Conservation (phyloP, 2,329 filamentous ascomycete genomes). For the Pseudocercospora cruenta region DNA sequence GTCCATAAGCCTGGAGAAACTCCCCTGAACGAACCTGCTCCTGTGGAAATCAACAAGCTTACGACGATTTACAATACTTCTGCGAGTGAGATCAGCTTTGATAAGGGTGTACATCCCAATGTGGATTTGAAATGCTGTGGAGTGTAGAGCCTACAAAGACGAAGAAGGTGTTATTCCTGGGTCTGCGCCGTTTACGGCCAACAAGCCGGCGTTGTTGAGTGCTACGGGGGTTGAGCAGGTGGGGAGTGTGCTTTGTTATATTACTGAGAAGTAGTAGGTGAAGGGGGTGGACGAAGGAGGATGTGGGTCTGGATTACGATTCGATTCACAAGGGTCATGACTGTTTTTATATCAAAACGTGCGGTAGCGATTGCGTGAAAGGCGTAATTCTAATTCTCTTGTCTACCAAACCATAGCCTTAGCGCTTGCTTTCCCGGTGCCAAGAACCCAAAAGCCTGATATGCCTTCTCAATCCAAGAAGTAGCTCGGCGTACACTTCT, state of each 20-base stretch:
- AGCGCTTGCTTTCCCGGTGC: no score
- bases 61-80: conserved; percentile 6
- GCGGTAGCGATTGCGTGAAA: no score
- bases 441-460: no score
- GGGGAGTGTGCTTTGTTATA: conserved; percentile 21
- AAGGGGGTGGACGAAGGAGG: background rate
- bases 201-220: conserved; percentile 7
- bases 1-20: conserved; percentile 3
- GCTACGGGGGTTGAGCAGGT: conserved; percentile 3
- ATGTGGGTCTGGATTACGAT: no score
- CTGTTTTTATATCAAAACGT: no score
- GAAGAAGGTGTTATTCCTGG: conserved; percentile 17
- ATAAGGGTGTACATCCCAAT: conserved; percentile 8
- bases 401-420: no score
- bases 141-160: conserved; percentile 28
- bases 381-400: no score
- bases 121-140: conserved; percentile 22
- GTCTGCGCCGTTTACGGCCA: conserved; percentile 11
- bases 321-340: no score
- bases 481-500: no score
- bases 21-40: conserved; percentile 19
- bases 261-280: background rate
- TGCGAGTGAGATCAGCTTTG: conserved; percentile 19
- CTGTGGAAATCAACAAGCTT: conserved; percentile 26
- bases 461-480: no score